These are phyloP conservation scores for Pulveroboletus sp. DNA, from an alignment of 768 basidiomycete genomes.

Conservation along the genomic window DNA sequence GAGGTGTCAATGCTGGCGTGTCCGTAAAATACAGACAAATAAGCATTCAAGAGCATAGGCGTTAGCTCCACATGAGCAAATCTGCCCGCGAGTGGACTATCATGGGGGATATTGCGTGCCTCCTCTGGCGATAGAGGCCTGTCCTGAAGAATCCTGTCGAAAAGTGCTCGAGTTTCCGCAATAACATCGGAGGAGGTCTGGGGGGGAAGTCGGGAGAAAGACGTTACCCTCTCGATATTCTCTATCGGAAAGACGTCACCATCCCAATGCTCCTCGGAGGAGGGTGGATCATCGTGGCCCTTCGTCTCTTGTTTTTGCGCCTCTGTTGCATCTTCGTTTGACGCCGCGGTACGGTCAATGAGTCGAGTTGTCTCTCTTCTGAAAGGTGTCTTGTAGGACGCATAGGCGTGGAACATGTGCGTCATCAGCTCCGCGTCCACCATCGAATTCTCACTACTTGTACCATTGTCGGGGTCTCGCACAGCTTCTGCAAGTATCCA, in stretches of 20 bases:
- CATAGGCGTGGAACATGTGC: conserved; percentile 86
- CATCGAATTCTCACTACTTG: conserved; percentile 28
- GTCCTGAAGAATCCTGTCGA: conserved; percentile 56
- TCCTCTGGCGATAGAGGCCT: conserved; percentile 6
- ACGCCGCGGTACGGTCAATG: conserved; percentile 22
- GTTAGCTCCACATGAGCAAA: conserved; percentile 61
- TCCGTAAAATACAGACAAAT: conserved; percentile 71
- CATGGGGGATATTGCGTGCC: not conserved
- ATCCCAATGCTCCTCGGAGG: conserved; percentile 4
- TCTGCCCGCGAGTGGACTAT: conserved; percentile 26
- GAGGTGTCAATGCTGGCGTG: conserved; percentile 52
- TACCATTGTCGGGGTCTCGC: conserved; percentile 17
- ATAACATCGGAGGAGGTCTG: conserved; percentile 73
- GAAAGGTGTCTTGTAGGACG: conserved; percentile 74
- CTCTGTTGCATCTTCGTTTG: conserved; percentile 7
- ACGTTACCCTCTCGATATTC: conserved; percentile 6
- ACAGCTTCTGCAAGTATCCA: conserved; percentile 90
- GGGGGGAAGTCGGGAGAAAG: conserved; percentile 58
- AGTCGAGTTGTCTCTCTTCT: conserved; percentile 47
- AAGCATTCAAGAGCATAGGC: conserved; percentile 71
- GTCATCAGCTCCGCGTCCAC: conserved; percentile 72
- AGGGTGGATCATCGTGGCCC: not conserved
- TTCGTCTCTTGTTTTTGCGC: not conserved
- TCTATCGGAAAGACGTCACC: conserved; percentile 1
- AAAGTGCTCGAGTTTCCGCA: conserved; percentile 64